These are phyloP conservation scores for Sporothrix euskadiensis DNA, from an alignment of 2,329 filamentous ascomycete genomes.

Conservation along the genomic window DNA sequence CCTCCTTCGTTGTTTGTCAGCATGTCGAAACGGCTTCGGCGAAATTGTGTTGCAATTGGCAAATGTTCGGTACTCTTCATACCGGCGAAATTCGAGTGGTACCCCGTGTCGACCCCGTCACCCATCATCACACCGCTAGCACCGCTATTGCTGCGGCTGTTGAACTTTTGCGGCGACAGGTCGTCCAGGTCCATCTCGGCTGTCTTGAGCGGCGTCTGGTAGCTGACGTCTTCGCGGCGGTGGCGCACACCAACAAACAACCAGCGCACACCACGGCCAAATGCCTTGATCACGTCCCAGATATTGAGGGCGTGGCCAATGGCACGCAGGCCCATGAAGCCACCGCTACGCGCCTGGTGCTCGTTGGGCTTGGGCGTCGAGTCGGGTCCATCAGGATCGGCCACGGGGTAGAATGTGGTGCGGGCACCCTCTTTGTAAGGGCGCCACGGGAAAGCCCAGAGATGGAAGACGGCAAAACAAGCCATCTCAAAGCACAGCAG, in stretches of 20 bases:
- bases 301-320: slow-evolving; percentile 73
- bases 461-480: slow-evolving; percentile 72
- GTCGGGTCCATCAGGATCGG: slow-evolving; percentile 46
- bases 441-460: slow-evolving; percentile 79
- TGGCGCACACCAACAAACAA: slow-evolving; percentile 70
- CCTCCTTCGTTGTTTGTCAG: slow-evolving; percentile 19
- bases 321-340: slow-evolving; percentile 64
- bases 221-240: slow-evolving; percentile 56
- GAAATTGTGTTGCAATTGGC: slow-evolving; percentile 45
- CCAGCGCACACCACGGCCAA: slow-evolving; percentile 77
- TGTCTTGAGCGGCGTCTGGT: slow-evolving; percentile 40
- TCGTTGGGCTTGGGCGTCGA: slow-evolving; percentile 47
- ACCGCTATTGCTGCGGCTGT: not conserved
- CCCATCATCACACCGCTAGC: slow-evolving; percentile 20
- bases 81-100: slow-evolving; percentile 30
- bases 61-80: slow-evolving; percentile 44
- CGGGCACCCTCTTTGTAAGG: slow-evolving; percentile 59
- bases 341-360: slow-evolving; percentile 59
- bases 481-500: slow-evolving; percentile 85
- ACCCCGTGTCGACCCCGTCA: slow-evolving; percentile 31
- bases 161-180: slow-evolving; percentile 34
- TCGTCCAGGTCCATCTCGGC: slow-evolving; percentile 43
- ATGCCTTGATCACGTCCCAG: slow-evolving; percentile 80
- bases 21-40: slow-evolving; percentile 37
- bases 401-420: slow-evolving; percentile 50